Base-by-base conservation (phyloP, 768 basidiomycete genomes). In the Hygrocybe coccinea region DNA sequence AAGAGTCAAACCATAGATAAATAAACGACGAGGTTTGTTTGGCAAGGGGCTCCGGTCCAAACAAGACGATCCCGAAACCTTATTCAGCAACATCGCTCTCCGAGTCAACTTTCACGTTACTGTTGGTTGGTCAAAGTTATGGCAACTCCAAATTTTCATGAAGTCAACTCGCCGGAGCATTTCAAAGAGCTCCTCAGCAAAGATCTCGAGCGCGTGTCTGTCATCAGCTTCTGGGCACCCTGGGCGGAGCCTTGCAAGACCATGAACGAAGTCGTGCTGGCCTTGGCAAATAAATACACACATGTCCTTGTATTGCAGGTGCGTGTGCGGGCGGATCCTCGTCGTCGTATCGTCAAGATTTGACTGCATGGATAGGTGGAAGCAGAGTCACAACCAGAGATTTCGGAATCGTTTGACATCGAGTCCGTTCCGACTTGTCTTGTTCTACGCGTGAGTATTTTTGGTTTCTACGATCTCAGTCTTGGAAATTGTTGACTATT, bases 161-260 rank as follows among this genome's bases (percentile, higher is more conserved):
- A 72, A 52, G 79, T 95, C 49, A 66, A 71, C 21, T 88, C 89
- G 3, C 69, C 90, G 1, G 71, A 79, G 1, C 80, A 91, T 49
- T 92, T 98, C 72, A 83, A 91, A 67, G 65, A 73, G 6, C 70
- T 90, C 8, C 82, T 97, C 46, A 85, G 84, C 0, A 65, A 70
- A 19, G 95, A 98, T 71, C 81, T 99, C 34, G 71, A 80, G 17
- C 77, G 89, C 19, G 80, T 95, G 21, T 94, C 94, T 3, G 76
- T 95, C 36, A 84, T 97, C 66, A 91, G 89, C 73, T 99, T 97
- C 69, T 95, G 93, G 89, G 91, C 95, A 41, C 76, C 83, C 70
- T 89, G 92, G 91, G 97, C 93, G 0, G 88, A 83, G 58, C 93
- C 94, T 38, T 98, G 95, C 76, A 79, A 79, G 62, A 80, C 86